A percentile compares a stretch with the other conserved stretches of the same genome.
Evolutionary conservation across 495 filamentous ascomycete genomes (phyloP).

Genomic region (Thozetella sp.): DNA sequence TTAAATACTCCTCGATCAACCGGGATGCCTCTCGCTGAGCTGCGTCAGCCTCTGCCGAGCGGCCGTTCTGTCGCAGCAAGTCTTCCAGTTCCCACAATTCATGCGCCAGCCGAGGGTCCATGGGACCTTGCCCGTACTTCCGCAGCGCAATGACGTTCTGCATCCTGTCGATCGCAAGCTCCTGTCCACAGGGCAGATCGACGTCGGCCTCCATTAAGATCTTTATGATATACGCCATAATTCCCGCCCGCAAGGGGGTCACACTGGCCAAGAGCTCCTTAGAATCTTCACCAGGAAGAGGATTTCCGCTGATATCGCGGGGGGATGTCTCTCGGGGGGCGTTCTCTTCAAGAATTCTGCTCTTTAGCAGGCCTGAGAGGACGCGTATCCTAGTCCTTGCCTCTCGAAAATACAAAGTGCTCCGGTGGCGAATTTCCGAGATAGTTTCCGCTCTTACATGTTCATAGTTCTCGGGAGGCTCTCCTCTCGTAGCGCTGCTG

Average conservation of each 20-base stretch:
- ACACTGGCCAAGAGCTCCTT: neutral
- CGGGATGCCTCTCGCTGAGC: neutral
- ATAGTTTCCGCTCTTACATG: neutral
- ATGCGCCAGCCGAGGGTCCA: neutral
- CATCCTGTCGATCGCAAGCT: neutral
- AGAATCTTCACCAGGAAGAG: neutral
- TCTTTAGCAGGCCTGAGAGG: neutral
- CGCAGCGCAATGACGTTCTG: neutral
- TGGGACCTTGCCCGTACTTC: neutral
- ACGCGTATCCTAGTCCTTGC: neutral
- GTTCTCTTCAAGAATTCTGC: neutral
- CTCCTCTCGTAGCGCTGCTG: neutral
- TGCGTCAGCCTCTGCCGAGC: neutral
- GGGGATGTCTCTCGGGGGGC: too few species aligned
- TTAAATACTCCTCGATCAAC: neutral
- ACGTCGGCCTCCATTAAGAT: neutral
- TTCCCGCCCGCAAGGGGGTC: neutral
- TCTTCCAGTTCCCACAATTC: neutral
- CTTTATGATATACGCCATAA: neutral
- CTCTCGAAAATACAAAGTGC: neutral
- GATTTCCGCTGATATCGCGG: too few species aligned
- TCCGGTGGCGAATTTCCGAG: neutral
- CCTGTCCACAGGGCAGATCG: neutral
- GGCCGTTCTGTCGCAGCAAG: neutral
- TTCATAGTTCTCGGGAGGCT: neutral